Evolutionary conservation across 1,139 yeast genomes (phyloP).

Genomic region (Kodamaea sp.): DNA sequence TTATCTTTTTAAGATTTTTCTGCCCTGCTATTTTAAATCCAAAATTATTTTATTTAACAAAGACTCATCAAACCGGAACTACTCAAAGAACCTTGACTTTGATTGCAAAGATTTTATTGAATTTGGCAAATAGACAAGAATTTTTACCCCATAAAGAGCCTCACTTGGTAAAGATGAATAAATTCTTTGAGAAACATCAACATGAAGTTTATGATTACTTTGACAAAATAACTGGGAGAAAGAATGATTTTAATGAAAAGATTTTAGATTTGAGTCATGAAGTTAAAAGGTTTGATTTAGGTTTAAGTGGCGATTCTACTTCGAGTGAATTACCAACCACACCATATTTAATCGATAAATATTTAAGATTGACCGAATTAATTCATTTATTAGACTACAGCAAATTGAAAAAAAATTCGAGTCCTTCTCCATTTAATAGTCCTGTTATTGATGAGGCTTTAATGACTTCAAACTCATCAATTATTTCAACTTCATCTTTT

Average conservation of each 20-base stretch:
- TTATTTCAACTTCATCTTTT: slow-evolving; percentile 6
- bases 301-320: slow-evolving; percentile 41
- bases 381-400: slow-evolving; percentile 39
- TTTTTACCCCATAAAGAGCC: slow-evolving; percentile 81
- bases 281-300: slow-evolving; percentile 49
- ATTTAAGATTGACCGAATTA: slow-evolving; percentile 57
- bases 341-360: slow-evolving; percentile 66
- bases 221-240: slow-evolving; percentile 68
- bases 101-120: slow-evolving; percentile 76
- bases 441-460: slow-evolving; percentile 11
- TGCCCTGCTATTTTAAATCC: slow-evolving; percentile 94
- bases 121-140: slow-evolving; percentile 70
- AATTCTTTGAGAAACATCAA: slow-evolving; percentile 57
- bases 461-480: slow-evolving; percentile 10
- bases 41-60: slow-evolving; percentile 69
- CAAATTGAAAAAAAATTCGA: slow-evolving; percentile 4
- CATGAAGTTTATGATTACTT: slow-evolving; percentile 62
- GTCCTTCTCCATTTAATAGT: slow-evolving; percentile 3
- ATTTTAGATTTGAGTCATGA: slow-evolving; percentile 55
- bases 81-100: slow-evolving; percentile 76
- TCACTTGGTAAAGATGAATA: slow-evolving; percentile 67
- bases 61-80: slow-evolving; percentile 64
- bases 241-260: slow-evolving; percentile 62
- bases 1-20: slow-evolving; percentile 77
- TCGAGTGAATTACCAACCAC: slow-evolving; percentile 62